phyloP scores from a whole-genome alignment of 768 basidiomycete species.

The Thelephora aurantiotincta region DNA sequence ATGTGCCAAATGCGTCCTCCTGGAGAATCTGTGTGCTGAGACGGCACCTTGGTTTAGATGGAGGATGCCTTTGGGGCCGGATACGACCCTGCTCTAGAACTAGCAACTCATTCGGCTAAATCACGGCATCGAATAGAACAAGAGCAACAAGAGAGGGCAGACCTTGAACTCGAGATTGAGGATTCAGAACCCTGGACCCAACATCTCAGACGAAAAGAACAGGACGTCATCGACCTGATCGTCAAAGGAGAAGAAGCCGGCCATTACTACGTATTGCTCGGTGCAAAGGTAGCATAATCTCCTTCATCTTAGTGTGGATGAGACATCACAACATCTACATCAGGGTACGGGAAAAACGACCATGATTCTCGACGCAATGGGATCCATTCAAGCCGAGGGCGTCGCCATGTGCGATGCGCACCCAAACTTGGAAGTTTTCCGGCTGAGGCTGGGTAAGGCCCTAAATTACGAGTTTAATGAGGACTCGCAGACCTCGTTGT shows the following conservation, averaged over 20 bases:
- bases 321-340: slow-evolving; percentile 5
- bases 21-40: slow-evolving; percentile 1
- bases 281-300: slow-evolving; percentile 43
- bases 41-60: slow-evolving; percentile 30
- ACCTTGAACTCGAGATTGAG: slow-evolving; percentile 20
- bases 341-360: slow-evolving; percentile 75
- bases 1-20: not conserved
- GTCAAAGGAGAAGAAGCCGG: slow-evolving; percentile 60
- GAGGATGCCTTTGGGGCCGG: slow-evolving; percentile 66
- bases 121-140: slow-evolving; percentile 16
- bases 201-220: slow-evolving; percentile 59
- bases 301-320: slow-evolving; percentile 2
- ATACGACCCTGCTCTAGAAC: slow-evolving; percentile 72
- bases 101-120: slow-evolving; percentile 32
- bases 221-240: slow-evolving; percentile 64
- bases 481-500: slow-evolving; percentile 67
- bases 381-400: slow-evolving; percentile 52
- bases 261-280: slow-evolving; percentile 65
- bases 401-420: slow-evolving; percentile 73
- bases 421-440: slow-evolving; percentile 78
- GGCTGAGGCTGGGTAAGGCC: slow-evolving; percentile 73
- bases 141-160: slow-evolving; percentile 1
- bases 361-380: slow-evolving; percentile 76
- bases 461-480: slow-evolving; percentile 80
- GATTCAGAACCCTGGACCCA: slow-evolving; percentile 30